These are phyloP conservation scores for Termitomyces sp. DNA, from an alignment of 768 basidiomycete genomes.

Conservation along the genomic window DNA sequence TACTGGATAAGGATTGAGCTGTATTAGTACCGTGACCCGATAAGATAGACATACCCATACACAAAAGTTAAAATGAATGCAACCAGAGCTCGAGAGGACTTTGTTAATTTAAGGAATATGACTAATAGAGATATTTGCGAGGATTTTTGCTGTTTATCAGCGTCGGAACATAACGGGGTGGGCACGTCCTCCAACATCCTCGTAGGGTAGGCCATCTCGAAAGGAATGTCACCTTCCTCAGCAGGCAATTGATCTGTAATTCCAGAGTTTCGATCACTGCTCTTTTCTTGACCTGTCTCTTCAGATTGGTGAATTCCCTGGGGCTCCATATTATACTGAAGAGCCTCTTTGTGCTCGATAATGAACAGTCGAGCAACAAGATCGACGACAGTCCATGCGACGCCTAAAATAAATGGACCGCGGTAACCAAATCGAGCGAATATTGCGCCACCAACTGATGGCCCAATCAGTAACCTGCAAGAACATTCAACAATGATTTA, in stretches of 20 bases:
- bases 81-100: conserved; percentile 45
- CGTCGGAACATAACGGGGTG: neutral
- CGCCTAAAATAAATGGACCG: too few relatives aligned
- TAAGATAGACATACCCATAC: conserved; percentile 45
- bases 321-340: conserved; percentile 50
- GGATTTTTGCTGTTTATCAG: neutral
- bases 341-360: too few relatives aligned
- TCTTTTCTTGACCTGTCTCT: neutral
- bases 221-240: too few relatives aligned
- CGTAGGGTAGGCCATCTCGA: too few relatives aligned
- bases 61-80: conserved; percentile 44
- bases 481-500: too few relatives aligned
- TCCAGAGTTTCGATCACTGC: neutral
- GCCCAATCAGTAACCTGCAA: too few relatives aligned
- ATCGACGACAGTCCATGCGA: too few relatives aligned
- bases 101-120: conserved; percentile 40
- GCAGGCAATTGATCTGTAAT: neutral
- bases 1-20: too few relatives aligned
- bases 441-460: conserved; percentile 53
- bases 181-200: neutral
- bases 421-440: conserved; percentile 50
- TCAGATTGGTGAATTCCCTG: conserved; percentile 1
- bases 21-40: too few relatives aligned
- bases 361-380: too few relatives aligned
- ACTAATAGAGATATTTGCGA: conserved; percentile 31